Evolutionary conservation across 2,329 filamentous ascomycete species (phyloP).

Genomic region (Ramularia endophylla): DNA sequence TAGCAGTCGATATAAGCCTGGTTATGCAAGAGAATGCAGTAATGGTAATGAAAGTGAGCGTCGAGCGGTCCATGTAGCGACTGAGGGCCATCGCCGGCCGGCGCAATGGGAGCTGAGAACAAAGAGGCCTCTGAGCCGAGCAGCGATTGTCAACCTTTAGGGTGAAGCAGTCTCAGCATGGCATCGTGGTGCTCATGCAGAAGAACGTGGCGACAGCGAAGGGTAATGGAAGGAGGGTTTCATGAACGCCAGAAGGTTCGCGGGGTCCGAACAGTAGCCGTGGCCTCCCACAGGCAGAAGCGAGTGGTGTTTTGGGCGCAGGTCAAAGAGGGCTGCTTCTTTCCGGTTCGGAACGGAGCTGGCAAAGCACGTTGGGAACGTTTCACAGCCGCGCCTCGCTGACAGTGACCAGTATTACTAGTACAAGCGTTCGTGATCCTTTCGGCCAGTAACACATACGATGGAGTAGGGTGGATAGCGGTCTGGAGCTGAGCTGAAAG

Average conservation of each 20-base stretch:
- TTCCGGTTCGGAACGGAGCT: constrained; percentile 6
- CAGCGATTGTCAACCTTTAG: constrained; percentile 4
- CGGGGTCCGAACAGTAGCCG: constrained; percentile 8
- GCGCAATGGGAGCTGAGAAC: constrained; percentile 4
- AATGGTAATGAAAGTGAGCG: constrained; percentile 9
- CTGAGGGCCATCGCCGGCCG: constrained; percentile 11
- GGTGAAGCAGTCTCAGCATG: constrained; percentile 10
- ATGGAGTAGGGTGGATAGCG: background rate
- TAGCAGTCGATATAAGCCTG: constrained; percentile 15
- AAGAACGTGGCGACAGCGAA: constrained; percentile 11
- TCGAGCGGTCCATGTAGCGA: constrained; percentile 14
- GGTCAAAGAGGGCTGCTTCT: constrained; percentile 14
- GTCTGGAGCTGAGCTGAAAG: constrained; percentile 7
- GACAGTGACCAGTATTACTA: constrained; percentile 6
- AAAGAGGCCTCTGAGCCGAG: constrained; percentile 5
- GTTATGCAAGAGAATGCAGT: constrained; percentile 15
- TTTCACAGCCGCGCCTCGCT: constrained; percentile 12
- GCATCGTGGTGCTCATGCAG: constrained; percentile 14
- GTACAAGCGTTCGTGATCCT: constrained; percentile 6
- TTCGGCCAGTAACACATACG: constrained; percentile 5
- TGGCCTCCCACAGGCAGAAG: constrained; percentile 9
- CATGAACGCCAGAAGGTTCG: constrained; percentile 9
- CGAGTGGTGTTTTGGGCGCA: constrained; percentile 9
- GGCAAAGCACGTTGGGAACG: constrained; percentile 13
- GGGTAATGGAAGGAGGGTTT: constrained; percentile 6